Conservation (phyloP, 257 asterid genomes). For the Petrea volubilis region DNA sequence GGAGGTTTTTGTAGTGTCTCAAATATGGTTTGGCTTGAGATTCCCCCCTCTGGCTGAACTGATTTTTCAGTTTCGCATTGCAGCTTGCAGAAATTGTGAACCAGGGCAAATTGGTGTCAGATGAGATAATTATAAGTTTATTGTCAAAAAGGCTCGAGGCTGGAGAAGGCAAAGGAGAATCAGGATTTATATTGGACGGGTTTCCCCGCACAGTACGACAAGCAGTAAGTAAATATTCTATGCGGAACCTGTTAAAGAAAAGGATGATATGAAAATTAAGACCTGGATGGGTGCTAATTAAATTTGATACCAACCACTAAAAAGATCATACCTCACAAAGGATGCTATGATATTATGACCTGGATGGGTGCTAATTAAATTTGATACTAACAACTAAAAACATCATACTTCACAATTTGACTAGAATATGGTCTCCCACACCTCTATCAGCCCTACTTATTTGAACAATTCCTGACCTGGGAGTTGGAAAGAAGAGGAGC, state of each 20-base stretch:
- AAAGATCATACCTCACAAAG: not conserved
- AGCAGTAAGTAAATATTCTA: slow-evolving; percentile 62
- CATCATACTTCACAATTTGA: not conserved
- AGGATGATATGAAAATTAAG: not conserved
- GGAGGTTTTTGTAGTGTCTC: not conserved
- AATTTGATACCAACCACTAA: not conserved
- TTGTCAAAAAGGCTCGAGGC: slow-evolving; percentile 89
- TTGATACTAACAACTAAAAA: not conserved
- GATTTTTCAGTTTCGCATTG: slow-evolving; percentile 15
- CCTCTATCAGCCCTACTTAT: not conserved
- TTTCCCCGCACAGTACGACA: slow-evolving; percentile 96
- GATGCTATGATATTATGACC: not conserved
- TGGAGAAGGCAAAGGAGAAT: slow-evolving; percentile 84
- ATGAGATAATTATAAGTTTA: slow-evolving; percentile 79
- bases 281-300: not conserved
- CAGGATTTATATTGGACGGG: slow-evolving; percentile 91
- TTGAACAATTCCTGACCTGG: not conserved
- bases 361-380: not conserved
- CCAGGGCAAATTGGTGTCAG: slow-evolving; percentile 95
- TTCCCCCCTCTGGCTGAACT: slow-evolving; percentile 8
- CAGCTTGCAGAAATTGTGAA: slow-evolving; percentile 90
- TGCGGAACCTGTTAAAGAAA: not conserved
- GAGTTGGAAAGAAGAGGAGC: not conserved
- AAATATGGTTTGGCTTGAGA: not conserved
- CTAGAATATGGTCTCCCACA: not conserved